phyloP scores from a whole-genome alignment of 2,329 filamentous ascomycete species.

The Trichophyton schoenleinii region DNA sequence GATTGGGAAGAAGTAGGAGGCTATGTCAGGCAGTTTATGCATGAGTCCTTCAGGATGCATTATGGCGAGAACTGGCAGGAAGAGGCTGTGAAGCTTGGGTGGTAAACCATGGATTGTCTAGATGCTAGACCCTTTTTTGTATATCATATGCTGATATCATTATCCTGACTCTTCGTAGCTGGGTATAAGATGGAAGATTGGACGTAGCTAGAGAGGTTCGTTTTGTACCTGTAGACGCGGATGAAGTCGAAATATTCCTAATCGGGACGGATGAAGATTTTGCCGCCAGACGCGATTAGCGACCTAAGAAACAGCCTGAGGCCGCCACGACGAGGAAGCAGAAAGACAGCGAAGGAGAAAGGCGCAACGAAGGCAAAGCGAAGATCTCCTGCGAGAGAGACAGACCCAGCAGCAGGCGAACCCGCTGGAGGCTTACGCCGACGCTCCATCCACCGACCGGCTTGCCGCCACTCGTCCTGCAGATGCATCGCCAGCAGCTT shows the following conservation, averaged over 20 bases:
- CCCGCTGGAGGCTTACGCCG: background rate
- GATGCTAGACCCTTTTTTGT: background rate
- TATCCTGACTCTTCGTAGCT: background rate
- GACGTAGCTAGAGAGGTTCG: too few relatives aligned
- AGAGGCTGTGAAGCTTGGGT: background rate
- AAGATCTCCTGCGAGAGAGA: background rate
- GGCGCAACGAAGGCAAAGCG: too few relatives aligned
- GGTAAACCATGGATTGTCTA: background rate
- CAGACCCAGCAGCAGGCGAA: background rate
- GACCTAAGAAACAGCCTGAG: background rate
- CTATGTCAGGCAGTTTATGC: too few relatives aligned
- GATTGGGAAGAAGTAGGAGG: background rate
- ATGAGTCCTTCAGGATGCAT: background rate
- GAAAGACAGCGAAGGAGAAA: background rate
- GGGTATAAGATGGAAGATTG: background rate
- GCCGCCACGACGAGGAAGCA: background rate
- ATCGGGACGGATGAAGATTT: slow-evolving; percentile 1
- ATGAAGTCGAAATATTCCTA: background rate
- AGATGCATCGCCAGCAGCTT: background rate
- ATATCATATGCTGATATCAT: background rate
- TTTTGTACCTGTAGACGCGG: background rate
- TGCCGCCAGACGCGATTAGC: background rate
- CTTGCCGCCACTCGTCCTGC: background rate
- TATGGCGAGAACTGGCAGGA: background rate
- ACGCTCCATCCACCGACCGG: background rate